These are phyloP conservation scores for Paradendryphiella salina DNA, from an alignment of 2,329 filamentous ascomycete species.

Conservation along the genomic window DNA sequence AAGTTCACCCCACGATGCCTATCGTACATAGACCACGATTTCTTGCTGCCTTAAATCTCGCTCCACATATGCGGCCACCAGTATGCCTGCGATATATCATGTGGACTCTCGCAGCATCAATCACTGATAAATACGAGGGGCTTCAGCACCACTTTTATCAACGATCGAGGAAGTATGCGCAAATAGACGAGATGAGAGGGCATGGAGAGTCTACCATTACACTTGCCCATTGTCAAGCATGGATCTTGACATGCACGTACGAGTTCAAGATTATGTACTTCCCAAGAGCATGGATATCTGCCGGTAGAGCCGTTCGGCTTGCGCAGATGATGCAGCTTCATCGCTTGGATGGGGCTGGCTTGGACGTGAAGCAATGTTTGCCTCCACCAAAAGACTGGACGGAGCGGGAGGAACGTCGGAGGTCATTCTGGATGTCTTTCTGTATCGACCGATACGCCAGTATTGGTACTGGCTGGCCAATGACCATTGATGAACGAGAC, in stretches of 20 bases:
- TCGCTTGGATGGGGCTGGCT: conserved; percentile 75
- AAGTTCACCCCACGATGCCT: conserved; percentile 80
- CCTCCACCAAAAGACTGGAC: conserved; percentile 89
- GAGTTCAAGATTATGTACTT: conserved; percentile 99
- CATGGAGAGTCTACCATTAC: conserved; percentile 89
- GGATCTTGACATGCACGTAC: conserved; percentile 76
- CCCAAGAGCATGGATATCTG: conserved; percentile 91
- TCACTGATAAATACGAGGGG: conserved; percentile 77
- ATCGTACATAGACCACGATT: conserved; percentile 91
- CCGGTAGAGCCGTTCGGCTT: conserved; percentile 77
- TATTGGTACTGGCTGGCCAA: conserved; percentile 96
- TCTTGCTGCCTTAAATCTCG: conserved; percentile 83
- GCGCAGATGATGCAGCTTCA: conserved; percentile 93
- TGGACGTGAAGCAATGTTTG: conserved; percentile 92
- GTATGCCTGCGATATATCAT: conserved; percentile 90
- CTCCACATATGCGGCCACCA: conserved; percentile 82
- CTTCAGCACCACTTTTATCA: conserved; percentile 89
- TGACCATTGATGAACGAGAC: conserved; percentile 89
- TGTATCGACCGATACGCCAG: conserved; percentile 89
- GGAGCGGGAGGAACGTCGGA: conserved; percentile 83
- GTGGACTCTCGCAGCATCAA: conserved; percentile 89
- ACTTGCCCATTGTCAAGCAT: conserved; percentile 82
- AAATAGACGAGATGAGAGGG: conserved; percentile 87
- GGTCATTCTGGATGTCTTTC: conserved; percentile 95
- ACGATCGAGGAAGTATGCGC: conserved; percentile 84